Evolutionary conservation across 129 eudicot species (phyloP), one percentile per base, ranked within the genome.

Genomic region (Flaveria linearis): DNA sequence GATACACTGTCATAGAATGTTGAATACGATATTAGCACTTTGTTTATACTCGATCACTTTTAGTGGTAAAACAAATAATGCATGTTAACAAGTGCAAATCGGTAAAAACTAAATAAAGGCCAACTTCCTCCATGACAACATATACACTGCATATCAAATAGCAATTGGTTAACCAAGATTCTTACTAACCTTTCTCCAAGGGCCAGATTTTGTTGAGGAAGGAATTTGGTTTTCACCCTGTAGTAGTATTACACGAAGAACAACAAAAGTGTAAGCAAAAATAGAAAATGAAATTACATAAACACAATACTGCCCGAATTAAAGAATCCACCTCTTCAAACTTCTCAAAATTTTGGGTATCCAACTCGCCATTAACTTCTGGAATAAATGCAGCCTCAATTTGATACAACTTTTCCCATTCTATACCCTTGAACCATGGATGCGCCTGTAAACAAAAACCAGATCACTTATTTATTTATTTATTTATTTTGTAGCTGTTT

Each of bases 331-430:
- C 98, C 98, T 92, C 96, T 66, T 93, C 98, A 73, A 93, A 93
- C 86, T 93, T 90, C 81, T 93, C 98, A 65, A 93, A 93, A 80
- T 93, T 93, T 81, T 93, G 98, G 68, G 98, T 93, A 82, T 93
- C 98, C 84, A 93, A 73, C 83, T 93, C 98, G 39, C 86, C 98
- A 72, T 93, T 93, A 69, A 93, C 98, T 88, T 93, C 98, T 12
- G 98, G 98, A 82, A 90, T 88, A 82, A 93, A 90, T 36, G 98
- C 98, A 64, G 98, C 98, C 77, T 90, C 77, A 80, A 86, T 85
- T 76, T 90, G 87, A 84, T 93, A 93, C 76, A 90, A 70, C 69
- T 88, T 86, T 22, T 90, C 95, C 98, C 98, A 93, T 66, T 90
- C 88, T 50, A 78, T 80, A 36, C 92, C 97, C 81, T 82, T 84